Base-by-base conservation (phyloP, 306 rosid species). In the Trifolium pratense region DNA sequence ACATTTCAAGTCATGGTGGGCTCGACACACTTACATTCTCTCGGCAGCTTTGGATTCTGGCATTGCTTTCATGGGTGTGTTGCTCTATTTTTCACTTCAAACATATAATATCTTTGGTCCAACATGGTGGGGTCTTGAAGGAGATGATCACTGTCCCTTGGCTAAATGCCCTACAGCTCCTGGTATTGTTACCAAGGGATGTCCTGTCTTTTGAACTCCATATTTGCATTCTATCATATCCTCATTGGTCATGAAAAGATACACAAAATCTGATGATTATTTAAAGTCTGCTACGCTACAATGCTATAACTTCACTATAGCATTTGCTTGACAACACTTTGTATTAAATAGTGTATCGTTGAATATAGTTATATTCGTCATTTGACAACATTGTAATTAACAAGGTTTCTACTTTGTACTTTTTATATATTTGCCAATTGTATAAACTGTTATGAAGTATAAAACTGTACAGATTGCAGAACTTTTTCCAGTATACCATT, bases 11-110 rank as follows among this genome's bases (percentile, higher is more conserved):
- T 68, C 61, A 0, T 87, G 96, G 91, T 92, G 96, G 98, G 95
- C 89, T 4, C 73, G 90, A 13, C 89, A 90, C 15, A 92, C 83
- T 42, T 90, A 88, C 74, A 83, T 92, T 39, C 73, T 90, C 0
- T 87, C 98, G 3, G 97, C 92, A 37, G 97, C 80, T 18, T 68
- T 92, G 12, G 95, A 90, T 68, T 92, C 93, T 57, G 90, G 97
- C 0, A 70, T 87, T 56, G 93, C 98, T 53, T 87, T 89, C 21
- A 74, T 74, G 73, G 93, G 76, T 3, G 77, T 87, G 5, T 6
- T 86, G 3, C 69, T 90, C n/a, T 89, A 78, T 66, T 89, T 92
- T 20, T 1, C 91, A 0, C 88, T 92, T 34, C 95, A 90, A 74
- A 4, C 46, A 3, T 72, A 73, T 32, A 51, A 80, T 6, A 43